Conservation (phyloP, 768 basidiomycete genomes). For the Mycena indigotica region DNA sequence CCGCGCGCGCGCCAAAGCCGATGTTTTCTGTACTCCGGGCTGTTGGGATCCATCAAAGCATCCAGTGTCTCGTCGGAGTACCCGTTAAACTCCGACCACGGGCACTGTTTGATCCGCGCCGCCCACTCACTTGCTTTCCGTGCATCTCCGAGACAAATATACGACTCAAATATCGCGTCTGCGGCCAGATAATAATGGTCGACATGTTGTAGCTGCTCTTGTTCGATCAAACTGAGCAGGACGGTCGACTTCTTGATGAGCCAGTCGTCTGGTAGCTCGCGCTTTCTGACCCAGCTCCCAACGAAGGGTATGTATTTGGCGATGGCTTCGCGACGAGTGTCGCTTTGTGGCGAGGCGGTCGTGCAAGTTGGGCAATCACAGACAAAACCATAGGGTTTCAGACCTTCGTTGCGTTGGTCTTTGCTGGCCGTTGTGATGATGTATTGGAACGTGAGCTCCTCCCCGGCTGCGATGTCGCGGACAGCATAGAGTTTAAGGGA, state of each 20-base stretch:
- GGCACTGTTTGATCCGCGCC: neutral
- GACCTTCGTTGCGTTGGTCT: constrained; percentile 25
- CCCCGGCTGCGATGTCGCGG: constrained; percentile 31
- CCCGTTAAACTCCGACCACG: neutral
- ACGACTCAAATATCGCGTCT: neutral
- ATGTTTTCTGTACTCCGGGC: neutral
- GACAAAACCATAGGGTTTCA: constrained; percentile 31
- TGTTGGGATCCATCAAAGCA: neutral
- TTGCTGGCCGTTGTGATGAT: constrained; percentile 16
- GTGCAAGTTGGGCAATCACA: constrained; percentile 36
- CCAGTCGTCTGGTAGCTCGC: constrained; percentile 15
- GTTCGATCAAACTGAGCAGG: neutral
- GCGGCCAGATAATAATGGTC: neutral
- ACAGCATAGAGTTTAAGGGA: constrained; percentile 20
- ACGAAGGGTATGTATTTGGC: constrained; percentile 20
- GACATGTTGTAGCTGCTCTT: neutral
- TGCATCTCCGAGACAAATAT: constrained; percentile 12
- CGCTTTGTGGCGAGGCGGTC: constrained; percentile 4
- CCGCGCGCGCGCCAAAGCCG: neutral
- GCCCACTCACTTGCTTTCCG: constrained; percentile 10
- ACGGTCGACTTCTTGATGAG: constrained; percentile 5
- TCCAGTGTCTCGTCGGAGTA: neutral
- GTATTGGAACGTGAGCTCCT: constrained; percentile 37
- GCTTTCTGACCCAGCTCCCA: constrained; percentile 34
- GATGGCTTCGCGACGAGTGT: neutral